Base-by-base conservation (phyloP, 1,139 yeast genomes). In the Taphrina betulina region DNA sequence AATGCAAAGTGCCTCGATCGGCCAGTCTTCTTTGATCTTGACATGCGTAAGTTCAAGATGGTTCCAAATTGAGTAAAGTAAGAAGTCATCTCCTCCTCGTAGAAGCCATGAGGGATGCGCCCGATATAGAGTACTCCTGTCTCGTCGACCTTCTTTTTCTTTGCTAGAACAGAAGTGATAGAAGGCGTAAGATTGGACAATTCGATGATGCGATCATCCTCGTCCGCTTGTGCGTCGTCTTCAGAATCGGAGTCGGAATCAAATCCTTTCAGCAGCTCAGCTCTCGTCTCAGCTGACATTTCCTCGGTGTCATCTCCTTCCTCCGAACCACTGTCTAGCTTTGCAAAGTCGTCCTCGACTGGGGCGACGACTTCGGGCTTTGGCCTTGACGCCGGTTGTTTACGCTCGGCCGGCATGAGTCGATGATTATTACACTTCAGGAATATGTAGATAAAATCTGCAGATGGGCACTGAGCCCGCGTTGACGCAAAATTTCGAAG, bases 1-100 rank as follows among this genome's bases (percentile, higher is more conserved):
- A 87, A 92, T 10, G 90, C 98, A 70, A 83, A 94, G 71, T 90
- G 97, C 73, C 89, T 90, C 19, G 96, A 83, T 60, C 83, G 81
- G 45, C 98, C 98, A 2, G 95, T 83, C 69, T 83, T 85, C 69
- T 85, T 89, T 75, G 87, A 90, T 68, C 97, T 80, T 40, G 96
- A 86, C 59, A 92, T 72, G 64, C 92, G 81, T 58, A 89, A 76
- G 64, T 88, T 81, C 53, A 80, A 75, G 60, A 92, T 82, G 43
- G 79, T 81, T 59, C 98, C 98, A 72, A 92, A 92, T 72, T 92
- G 98, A 53, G 79, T 72, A 68, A 92, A 92, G 72, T 92, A 92
- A 66, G 80, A 78, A 62, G 78, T 78, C 78, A 85, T 76, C 72
- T 92, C 95, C 38, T 72, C 75, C 71, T 92, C 97, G 66, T 88